Conservation (phyloP, 192 early-diverging fungal species). For the Diversispora epigaea region DNA sequence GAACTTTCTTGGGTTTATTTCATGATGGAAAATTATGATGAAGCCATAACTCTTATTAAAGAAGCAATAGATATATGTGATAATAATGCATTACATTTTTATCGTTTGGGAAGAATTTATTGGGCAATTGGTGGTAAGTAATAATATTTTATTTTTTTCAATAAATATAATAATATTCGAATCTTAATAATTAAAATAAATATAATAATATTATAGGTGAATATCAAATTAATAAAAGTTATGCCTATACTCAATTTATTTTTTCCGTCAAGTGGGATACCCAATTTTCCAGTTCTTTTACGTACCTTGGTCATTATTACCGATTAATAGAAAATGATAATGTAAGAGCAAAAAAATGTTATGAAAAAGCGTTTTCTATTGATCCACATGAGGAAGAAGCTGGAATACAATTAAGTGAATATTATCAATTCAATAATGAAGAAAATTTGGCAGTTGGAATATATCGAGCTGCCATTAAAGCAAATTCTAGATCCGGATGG, state of each 20-base stretch:
- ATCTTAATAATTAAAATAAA: neutral
- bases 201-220: constrained; percentile 36
- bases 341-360: constrained; percentile 77
- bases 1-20: constrained; percentile 71
- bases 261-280: constrained; percentile 71
- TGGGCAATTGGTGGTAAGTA: constrained; percentile 73
- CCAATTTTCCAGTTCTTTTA: constrained; percentile 62
- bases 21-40: constrained; percentile 48
- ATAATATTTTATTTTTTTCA: no score
- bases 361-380: constrained; percentile 72
- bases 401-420: constrained; percentile 60
- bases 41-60: constrained; percentile 55
- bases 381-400: constrained; percentile 69
- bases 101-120: constrained; percentile 68
- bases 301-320: constrained; percentile 83
- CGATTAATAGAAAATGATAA: constrained; percentile 61
- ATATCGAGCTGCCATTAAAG: constrained; percentile 44
- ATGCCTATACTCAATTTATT: constrained; percentile 69
- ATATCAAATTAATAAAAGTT: constrained; percentile 58
- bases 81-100: constrained; percentile 54
- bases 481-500: constrained; percentile 61
- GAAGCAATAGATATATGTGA: constrained; percentile 54
- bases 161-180: neutral
- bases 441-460: constrained; percentile 50
- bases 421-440: constrained; percentile 55